These are phyloP conservation scores for Arthonia radiata DNA, from an alignment of 495 filamentous ascomycete species.

Conservation along the genomic window DNA sequence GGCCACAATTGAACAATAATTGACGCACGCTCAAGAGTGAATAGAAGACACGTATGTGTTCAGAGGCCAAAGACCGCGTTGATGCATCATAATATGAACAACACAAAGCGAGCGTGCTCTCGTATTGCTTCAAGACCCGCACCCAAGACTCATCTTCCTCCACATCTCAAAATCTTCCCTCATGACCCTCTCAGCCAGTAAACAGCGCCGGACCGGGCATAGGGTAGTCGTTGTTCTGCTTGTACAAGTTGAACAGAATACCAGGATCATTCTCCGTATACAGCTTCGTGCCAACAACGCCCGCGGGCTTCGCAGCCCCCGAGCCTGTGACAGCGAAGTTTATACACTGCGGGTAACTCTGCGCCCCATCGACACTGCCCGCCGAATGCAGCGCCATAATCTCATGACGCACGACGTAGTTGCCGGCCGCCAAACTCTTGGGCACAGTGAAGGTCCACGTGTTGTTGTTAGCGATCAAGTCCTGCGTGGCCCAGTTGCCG, in stretches of 20 bases:
- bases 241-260: conserved; percentile 8
- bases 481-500: conserved; percentile 17
- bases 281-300: conserved; percentile 4
- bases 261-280: conserved; percentile 8
- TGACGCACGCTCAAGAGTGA: too few species aligned
- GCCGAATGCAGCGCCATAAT: conserved; percentile 9
- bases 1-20: too few species aligned
- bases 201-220: conserved; percentile 12
- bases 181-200: too few species aligned
- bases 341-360: conserved; percentile 10
- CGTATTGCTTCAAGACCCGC: too few species aligned
- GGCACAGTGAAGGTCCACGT: conserved; percentile 7
- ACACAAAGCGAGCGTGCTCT: too few species aligned
- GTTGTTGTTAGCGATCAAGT: conserved; percentile 12
- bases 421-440: conserved; percentile 3
- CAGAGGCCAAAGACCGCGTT: too few species aligned
- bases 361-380: conserved; percentile 9
- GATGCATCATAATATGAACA: too few species aligned
- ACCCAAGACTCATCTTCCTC: too few species aligned
- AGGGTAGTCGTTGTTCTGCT: conserved; percentile 7
- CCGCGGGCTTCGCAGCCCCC: conserved; percentile 3
- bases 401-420: conserved; percentile 10
- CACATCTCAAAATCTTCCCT: too few species aligned
- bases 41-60: too few species aligned
- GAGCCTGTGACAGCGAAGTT: conserved; percentile 7